A percentile compares a stretch with the other conserved stretches of the same genome.
Evolutionary conservation across 2,329 filamentous ascomycete genomes (phyloP).

Genomic region (Penicillium sclerotiorum): DNA sequence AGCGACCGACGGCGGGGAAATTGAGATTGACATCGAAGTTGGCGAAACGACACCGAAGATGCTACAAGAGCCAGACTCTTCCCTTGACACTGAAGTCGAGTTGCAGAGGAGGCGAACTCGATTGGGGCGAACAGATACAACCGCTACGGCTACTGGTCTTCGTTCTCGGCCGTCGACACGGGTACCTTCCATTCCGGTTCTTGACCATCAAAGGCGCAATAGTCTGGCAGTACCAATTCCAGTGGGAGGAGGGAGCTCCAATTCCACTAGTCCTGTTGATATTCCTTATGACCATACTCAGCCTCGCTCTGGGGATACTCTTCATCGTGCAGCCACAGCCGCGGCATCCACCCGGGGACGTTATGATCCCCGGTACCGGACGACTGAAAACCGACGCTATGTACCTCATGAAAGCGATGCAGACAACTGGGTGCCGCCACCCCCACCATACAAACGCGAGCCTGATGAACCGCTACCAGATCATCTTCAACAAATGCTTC

Average conservation of each 20-base stretch:
- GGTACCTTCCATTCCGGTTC: slow-evolving; percentile 24
- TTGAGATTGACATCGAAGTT: slow-evolving; percentile 70
- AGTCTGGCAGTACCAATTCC: slow-evolving; percentile 31
- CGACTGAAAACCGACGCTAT: slow-evolving; percentile 51
- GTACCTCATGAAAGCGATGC: slow-evolving; percentile 84
- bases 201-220: slow-evolving; percentile 30
- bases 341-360: slow-evolving; percentile 72
- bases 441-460: slow-evolving; percentile 67
- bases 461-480: slow-evolving; percentile 42
- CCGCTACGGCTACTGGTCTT: slow-evolving; percentile 40
- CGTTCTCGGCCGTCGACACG: slow-evolving; percentile 25
- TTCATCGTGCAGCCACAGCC: slow-evolving; percentile 72
- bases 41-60: slow-evolving; percentile 70
- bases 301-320: slow-evolving; percentile 69
- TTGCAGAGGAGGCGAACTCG: slow-evolving; percentile 75
- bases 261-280: slow-evolving; percentile 44
- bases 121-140: slow-evolving; percentile 57
- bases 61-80: slow-evolving; percentile 72
- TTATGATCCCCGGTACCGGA: slow-evolving; percentile 56
- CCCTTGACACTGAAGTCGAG: slow-evolving; percentile 76
- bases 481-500: slow-evolving; percentile 36
- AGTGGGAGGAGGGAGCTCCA: slow-evolving; percentile 5
- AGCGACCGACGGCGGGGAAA: slow-evolving; percentile 56
- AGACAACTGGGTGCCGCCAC: slow-evolving; percentile 85
- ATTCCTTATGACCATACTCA: slow-evolving; percentile 72